Evolutionary conservation across 768 basidiomycete genomes (phyloP), one percentile per base, ranked within the genome.

Genomic region (Boletus coccyginus): DNA sequence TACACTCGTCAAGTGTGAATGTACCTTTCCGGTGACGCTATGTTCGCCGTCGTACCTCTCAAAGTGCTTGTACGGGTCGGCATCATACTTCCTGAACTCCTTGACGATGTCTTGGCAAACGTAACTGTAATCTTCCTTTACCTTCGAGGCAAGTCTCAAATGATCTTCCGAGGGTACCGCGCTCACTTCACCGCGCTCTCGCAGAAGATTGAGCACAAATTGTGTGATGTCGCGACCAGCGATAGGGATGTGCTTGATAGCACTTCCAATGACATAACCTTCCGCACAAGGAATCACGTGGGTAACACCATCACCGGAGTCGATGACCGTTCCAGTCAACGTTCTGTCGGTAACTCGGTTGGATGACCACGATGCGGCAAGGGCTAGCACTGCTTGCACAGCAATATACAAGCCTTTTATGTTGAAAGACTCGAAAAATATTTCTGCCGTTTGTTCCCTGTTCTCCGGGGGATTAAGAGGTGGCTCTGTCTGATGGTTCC

Each of bases 371-470:
- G 94, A 95, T 0, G 96, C 96, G 5, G 97, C 97, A 59, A 99
- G 90, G 0, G 97, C 97, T 11, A 99, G 87, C 7, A 99, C 97
- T 36, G 97, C 97, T 71, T 98, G 97, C 0, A 99, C 97, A 50
- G 95, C 97, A 65, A 99, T 98, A 74, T 98, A 98, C 43, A 98
- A 81, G 21, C 96, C 96, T 70, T 94, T 91, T 77, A 98, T 95
- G 75, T 98, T 98, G 86, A 99, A 99, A 0, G 94, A 96, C 75
- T 99, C 97, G 73, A 98, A 99, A 83, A 99, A 98, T 77, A 98
- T 98, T 71, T 98, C 96, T 19, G 97, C 97, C 0, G 96, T 98
- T 73, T 96, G 96, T 74, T 99, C 97, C 65, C 97, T 82, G 77
- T 98, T 99, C 78, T 99, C 97, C 2, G 97, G 97, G 0, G 96